Conservation (phyloP, 805 yeast species). For the Wickerhamomyces silvicola region DNA sequence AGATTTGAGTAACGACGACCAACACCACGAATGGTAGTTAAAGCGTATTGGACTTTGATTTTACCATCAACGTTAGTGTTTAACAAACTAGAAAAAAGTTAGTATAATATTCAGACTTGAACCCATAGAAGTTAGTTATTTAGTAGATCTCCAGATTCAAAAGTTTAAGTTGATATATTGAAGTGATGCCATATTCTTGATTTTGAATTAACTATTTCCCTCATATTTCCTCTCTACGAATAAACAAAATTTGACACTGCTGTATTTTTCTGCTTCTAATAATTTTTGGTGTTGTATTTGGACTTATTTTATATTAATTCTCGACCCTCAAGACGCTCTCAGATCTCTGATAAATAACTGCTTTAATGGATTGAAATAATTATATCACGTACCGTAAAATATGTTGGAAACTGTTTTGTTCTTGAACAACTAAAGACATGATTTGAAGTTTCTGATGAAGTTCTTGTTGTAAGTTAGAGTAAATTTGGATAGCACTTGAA, state of each 20-base stretch:
- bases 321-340: too few species aligned
- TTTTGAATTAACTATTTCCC: too few species aligned
- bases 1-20: slow-evolving; percentile 99
- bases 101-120: slow-evolving; percentile 24
- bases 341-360: too few species aligned
- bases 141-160: too few species aligned
- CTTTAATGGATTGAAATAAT: too few species aligned
- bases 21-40: slow-evolving; percentile 99
- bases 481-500: too few species aligned
- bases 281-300: background rate
- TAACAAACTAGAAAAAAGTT: slow-evolving; percentile 69
- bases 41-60: slow-evolving; percentile 99
- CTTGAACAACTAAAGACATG: slow-evolving; percentile 97
- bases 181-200: too few species aligned
- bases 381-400: slow-evolving; percentile 86
- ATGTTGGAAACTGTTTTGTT: slow-evolving; percentile 99
- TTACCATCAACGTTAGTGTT: slow-evolving; percentile 99
- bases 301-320: too few species aligned
- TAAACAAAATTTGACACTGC: background rate
- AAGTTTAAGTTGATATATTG: too few species aligned
- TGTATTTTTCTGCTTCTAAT: background rate
- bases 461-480: background rate
- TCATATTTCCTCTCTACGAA: too few species aligned
- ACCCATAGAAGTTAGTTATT: too few species aligned
- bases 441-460: slow-evolving; percentile 26